phyloP scores from a whole-genome alignment of 2,329 filamentous ascomycete species.

The Aspergillus uvarum region DNA sequence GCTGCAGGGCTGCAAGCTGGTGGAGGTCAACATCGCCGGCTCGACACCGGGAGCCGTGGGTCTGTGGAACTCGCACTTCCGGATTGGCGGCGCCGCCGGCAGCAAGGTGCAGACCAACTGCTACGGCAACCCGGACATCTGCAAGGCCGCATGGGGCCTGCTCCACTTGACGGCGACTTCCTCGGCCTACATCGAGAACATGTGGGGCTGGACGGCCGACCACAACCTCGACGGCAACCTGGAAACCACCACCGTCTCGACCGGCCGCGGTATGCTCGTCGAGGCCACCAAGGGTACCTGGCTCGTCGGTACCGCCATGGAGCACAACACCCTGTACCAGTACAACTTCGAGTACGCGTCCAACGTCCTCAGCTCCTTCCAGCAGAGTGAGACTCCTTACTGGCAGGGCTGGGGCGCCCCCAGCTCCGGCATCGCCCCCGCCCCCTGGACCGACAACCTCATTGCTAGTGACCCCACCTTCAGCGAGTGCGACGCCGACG shows the following conservation, averaged over 20 bases:
- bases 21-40: slow-evolving; percentile 53
- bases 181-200: slow-evolving; percentile 56
- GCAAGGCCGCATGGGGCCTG: slow-evolving; percentile 51
- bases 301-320: slow-evolving; percentile 48
- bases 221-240: slow-evolving; percentile 49
- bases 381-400: slow-evolving; percentile 36
- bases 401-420: slow-evolving; percentile 29
- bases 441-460: too few species aligned
- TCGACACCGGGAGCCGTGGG: slow-evolving; percentile 50
- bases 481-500: too few species aligned
- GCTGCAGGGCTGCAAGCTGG: slow-evolving; percentile 44
- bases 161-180: slow-evolving; percentile 51
- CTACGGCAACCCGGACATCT: slow-evolving; percentile 31
- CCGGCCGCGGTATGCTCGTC: slow-evolving; percentile 43
- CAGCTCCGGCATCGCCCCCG: too few species aligned
- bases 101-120: slow-evolving; percentile 43
- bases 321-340: slow-evolving; percentile 50
- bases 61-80: slow-evolving; percentile 50
- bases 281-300: slow-evolving; percentile 46
- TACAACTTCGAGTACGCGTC: slow-evolving; percentile 47
- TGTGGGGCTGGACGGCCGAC: slow-evolving; percentile 51
- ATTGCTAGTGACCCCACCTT: too few species aligned
- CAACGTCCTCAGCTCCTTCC: slow-evolving; percentile 43
- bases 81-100: slow-evolving; percentile 48
- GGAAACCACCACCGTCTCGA: slow-evolving; percentile 29